These are phyloP conservation scores for Elsinoe australis DNA, from an alignment of 2,329 filamentous ascomycete genomes.

Conservation along the genomic window DNA sequence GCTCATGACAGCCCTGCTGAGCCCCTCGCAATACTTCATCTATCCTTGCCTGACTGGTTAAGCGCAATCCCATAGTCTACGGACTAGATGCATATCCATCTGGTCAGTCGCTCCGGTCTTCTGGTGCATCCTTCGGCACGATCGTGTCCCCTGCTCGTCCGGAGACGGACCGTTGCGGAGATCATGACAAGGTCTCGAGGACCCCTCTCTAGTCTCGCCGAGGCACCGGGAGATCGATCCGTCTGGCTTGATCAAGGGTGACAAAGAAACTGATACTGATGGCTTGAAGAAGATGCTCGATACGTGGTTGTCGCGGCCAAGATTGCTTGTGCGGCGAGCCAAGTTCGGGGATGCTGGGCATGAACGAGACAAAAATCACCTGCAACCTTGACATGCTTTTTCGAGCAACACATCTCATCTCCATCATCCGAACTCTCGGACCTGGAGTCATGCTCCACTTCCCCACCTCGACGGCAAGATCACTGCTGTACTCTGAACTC, in stretches of 20 bases:
- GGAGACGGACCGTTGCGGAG: no score
- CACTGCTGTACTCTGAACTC: no score
- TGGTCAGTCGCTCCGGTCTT: constrained; percentile 10
- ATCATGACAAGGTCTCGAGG: no score
- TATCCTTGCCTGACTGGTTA: background rate
- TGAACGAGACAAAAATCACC: background rate
- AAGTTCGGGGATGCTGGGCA: background rate
- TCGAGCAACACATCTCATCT: background rate
- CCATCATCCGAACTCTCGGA: no score
- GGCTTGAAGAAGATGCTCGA: background rate
- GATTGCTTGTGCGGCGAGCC: constrained; percentile 12
- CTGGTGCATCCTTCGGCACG: constrained; percentile 4
- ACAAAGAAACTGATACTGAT: background rate
- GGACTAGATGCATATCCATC: background rate
- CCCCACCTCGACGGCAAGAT: no score
- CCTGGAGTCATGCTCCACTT: no score
- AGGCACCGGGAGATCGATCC: no score
- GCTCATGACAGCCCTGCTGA: background rate
- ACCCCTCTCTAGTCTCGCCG: no score
- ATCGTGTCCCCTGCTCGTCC: no score
- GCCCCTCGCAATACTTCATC: constrained; percentile 2
- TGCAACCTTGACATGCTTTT: no score
- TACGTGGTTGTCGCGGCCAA: constrained; percentile 3
- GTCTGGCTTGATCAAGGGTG: no score
- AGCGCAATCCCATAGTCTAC: background rate